Evolutionary conservation across 495 filamentous ascomycete genomes (phyloP), one percentile per base, ranked within the genome.

Genomic region (Durotheca rogersii): DNA sequence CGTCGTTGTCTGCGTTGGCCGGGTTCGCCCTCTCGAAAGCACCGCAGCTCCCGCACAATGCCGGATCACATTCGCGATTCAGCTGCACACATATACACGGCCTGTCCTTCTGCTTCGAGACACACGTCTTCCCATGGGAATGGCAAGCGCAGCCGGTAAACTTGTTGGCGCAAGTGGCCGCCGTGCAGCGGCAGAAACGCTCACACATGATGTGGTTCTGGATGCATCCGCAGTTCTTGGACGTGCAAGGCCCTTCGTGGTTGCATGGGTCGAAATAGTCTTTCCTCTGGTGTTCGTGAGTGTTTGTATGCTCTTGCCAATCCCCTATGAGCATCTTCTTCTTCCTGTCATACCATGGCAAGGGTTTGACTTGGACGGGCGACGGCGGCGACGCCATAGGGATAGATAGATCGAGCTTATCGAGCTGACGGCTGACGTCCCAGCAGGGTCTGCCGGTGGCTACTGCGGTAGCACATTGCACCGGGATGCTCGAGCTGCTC

Each of bases 21-120:
- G 84, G 85, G 61, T 87, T 79, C 4, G 83, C 70, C 1, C 81
- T 74, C 33, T 85, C 82, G 7, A 53, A 56, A 0, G 83, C 84
- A 12, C 85, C 85, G 51, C 86, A 89, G 7, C 67, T 72, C 11
- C 73, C 71, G 59, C 86, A 90, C 18, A 88, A 70, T 29, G 85
- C 79, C 0, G 84, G 76, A 53, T 88, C 86, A 54, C 86, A 90
- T 64, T 90, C 86, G 4, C 86, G 76, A 53, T 82, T 81, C 34
- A 83, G 70, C 44, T 70, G 64, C 14, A 74, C 64, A 56, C 84
- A 88, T 14, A 74, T 75, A 60, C 84, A 88, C 7, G 73, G 72
- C 15, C 58, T 62, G 30, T 80, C 75, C 41, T 72, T 75, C 34
- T 77, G 70, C 33, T 67, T 65, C 50, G 68, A 43, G 40, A 69